Percentiles rank a stretch among this genome's conserved stretches.
These are phyloP conservation scores for Naegleria lovaniensis DNA, from an alignment of 208 protist genomes.

Conservation along the genomic window DNA sequence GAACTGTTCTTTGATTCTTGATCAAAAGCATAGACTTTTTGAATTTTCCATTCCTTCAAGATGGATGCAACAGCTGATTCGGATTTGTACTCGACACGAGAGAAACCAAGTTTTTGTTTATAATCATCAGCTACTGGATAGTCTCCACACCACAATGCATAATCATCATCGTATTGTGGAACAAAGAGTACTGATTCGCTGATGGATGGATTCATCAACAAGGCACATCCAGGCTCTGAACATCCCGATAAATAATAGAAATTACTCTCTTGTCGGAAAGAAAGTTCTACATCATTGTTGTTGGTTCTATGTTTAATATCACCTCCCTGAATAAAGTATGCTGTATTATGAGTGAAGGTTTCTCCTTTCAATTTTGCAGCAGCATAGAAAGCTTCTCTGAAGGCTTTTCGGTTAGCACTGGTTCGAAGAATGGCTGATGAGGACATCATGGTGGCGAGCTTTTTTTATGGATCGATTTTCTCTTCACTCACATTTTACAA, in stretches of 20 bases:
- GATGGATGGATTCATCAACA: conserved; percentile 55
- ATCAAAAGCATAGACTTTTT: neutral
- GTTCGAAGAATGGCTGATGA: neutral
- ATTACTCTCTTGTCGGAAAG: conserved; percentile 83
- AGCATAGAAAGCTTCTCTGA: neutral
- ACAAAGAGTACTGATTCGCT: conserved; percentile 72
- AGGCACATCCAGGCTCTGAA: conserved; percentile 69
- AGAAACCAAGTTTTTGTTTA: conserved; percentile 32
- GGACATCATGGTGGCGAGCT: too few relatives aligned
- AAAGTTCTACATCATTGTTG: neutral
- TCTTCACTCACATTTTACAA: too few relatives aligned
- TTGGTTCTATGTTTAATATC: neutral
- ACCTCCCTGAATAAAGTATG: neutral
- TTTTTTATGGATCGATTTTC: too few relatives aligned
- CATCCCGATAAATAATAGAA: conserved; percentile 82
- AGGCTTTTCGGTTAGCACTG: neutral
- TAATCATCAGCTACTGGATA: conserved; percentile 64
- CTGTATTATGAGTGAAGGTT: neutral
- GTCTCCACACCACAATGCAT: conserved; percentile 77
- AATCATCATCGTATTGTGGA: conserved; percentile 64
- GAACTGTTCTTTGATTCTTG: conserved; percentile 53
- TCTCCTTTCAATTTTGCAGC: neutral
- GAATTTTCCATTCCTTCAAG: neutral
- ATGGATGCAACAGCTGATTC: neutral
- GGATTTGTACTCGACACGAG: neutral